Evolutionary conservation across 805 yeast genomes (phyloP).

Genomic region (Vanderwaltozyma polyspora): DNA sequence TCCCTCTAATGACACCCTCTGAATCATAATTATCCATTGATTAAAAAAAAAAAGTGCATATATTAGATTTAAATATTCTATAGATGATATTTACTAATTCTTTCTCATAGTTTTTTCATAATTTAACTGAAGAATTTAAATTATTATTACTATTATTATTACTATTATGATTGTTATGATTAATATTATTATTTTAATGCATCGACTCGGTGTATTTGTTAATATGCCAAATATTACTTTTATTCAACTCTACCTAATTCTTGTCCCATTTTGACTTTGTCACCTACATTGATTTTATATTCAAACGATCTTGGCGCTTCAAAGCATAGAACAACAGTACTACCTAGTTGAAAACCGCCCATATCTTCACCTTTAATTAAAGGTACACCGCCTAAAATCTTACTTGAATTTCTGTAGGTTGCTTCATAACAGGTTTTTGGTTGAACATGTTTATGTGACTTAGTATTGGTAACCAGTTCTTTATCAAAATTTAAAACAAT

Average conservation of each 20-base stretch:
- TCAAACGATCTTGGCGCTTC: slow-evolving; percentile 83
- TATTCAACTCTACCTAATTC: slow-evolving; percentile 38
- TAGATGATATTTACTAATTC: too few relatives aligned
- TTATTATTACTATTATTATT: too few relatives aligned
- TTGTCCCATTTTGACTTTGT: slow-evolving; percentile 78
- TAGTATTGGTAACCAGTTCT: slow-evolving; percentile 74
- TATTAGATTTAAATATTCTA: too few relatives aligned
- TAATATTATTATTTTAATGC: too few relatives aligned
- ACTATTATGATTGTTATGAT: too few relatives aligned
- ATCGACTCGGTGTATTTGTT: too few relatives aligned
- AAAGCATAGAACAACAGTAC: slow-evolving; percentile 92
- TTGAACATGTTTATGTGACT: slow-evolving; percentile 35
- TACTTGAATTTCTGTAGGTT: slow-evolving; percentile 70
- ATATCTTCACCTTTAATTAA: slow-evolving; percentile 84
- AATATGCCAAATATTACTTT: too few relatives aligned
- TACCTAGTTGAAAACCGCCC: slow-evolving; percentile 94
- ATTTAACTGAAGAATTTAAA: too few relatives aligned
- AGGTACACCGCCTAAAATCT: slow-evolving; percentile 75
- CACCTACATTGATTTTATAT: slow-evolving; percentile 61
- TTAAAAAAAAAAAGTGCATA: too few relatives aligned
- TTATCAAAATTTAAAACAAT: slow-evolving; percentile 86
- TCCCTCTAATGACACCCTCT: too few relatives aligned
- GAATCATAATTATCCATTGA: too few relatives aligned
- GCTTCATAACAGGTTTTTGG: slow-evolving; percentile 91
- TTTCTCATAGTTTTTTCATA: too few relatives aligned